phyloP scores from a whole-genome alignment of 2,329 filamentous ascomycete genomes.

The Escovopsis sp. region DNA sequence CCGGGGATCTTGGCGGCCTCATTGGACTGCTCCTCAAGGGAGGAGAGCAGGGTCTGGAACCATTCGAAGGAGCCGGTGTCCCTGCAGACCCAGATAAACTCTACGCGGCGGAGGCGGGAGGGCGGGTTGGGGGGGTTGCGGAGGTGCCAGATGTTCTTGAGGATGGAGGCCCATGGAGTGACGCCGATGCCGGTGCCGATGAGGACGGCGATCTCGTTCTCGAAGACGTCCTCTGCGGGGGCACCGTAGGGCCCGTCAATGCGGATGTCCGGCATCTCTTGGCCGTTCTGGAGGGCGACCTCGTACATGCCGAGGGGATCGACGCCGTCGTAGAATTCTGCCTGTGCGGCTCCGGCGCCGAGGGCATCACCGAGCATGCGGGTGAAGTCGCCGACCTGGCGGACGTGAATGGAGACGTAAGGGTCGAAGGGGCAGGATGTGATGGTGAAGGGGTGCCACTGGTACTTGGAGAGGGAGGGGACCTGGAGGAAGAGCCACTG shows the following conservation, averaged over 20 bases:
- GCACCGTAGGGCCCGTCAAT: constrained; percentile 95
- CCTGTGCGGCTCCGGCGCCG: constrained; percentile 76
- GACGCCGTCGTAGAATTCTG: constrained; percentile 74
- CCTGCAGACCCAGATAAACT: constrained; percentile 98
- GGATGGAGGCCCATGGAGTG: constrained; percentile 71
- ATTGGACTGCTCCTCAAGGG: constrained; percentile 72
- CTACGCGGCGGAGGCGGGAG: constrained; percentile 75
- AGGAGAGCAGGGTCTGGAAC: constrained; percentile 90
- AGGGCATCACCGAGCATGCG: constrained; percentile 84
- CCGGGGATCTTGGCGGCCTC: constrained; percentile 52
- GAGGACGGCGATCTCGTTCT: constrained; percentile 75
- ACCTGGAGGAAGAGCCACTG: constrained; percentile 97
- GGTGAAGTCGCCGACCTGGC: constrained; percentile 95
- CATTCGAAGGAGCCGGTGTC: constrained; percentile 94
- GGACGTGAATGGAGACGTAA: constrained; percentile 86
- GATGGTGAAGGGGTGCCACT: constrained; percentile 99
- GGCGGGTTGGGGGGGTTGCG: constrained; percentile 82
- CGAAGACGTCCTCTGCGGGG: constrained; percentile 92
- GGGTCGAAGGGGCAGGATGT: constrained; percentile 94
- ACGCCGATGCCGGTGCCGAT: constrained; percentile 80
- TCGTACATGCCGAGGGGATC: constrained; percentile 97
- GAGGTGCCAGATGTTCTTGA: constrained; percentile 98
- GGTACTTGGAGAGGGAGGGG: constrained; percentile 70
- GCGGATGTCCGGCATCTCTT: constrained; percentile 76
- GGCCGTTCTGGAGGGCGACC: constrained; percentile 82